These are phyloP conservation scores for Hypocrella siamensis DNA, from an alignment of 2,329 filamentous ascomycete species.

Conservation along the genomic window DNA sequence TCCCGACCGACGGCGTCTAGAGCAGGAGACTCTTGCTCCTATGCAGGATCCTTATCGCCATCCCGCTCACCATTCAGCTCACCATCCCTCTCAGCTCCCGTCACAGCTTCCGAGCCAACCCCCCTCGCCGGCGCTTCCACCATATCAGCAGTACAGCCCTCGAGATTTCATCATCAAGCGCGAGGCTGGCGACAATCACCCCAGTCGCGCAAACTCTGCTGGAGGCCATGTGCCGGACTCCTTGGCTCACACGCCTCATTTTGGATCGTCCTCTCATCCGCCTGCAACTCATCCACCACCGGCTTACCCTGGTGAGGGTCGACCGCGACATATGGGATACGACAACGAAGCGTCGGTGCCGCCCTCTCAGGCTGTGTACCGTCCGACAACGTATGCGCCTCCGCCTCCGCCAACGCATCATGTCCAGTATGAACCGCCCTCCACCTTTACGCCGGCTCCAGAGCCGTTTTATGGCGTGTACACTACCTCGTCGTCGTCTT, in stretches of 20 bases:
- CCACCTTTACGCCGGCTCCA: conserved; percentile 15
- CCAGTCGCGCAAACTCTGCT: conserved; percentile 36
- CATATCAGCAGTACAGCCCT: conserved; percentile 26
- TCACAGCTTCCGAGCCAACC: conserved; percentile 14
- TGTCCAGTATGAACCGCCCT: conserved; percentile 20
- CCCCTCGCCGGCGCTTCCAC: conserved; percentile 27
- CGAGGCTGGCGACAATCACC: conserved; percentile 35
- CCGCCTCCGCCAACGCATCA: conserved; percentile 24
- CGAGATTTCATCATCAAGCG: conserved; percentile 41
- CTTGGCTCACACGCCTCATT: conserved; percentile 15
- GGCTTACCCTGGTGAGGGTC: conserved; percentile 26
- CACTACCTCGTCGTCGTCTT: conserved; percentile 16
- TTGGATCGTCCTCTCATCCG: conserved; percentile 15
- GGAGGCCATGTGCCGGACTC: conserved; percentile 22
- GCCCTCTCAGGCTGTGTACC: conserved; percentile 26
- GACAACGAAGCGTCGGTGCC: conserved; percentile 30
- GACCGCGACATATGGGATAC: conserved; percentile 36
- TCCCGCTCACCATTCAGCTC: conserved; percentile 9
- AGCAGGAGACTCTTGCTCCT: conserved; percentile 36
- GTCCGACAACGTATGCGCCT: conserved; percentile 24
- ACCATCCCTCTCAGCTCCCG: conserved; percentile 8
- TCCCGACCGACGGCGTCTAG: conserved; percentile 39
- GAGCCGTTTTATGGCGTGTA: conserved; percentile 26
- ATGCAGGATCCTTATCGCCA: conserved; percentile 36
- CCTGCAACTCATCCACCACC: conserved; percentile 13